Evolutionary conservation across 2,329 filamentous ascomycete species (phyloP).

Genomic region (Colletotrichum gloeosporioides): DNA sequence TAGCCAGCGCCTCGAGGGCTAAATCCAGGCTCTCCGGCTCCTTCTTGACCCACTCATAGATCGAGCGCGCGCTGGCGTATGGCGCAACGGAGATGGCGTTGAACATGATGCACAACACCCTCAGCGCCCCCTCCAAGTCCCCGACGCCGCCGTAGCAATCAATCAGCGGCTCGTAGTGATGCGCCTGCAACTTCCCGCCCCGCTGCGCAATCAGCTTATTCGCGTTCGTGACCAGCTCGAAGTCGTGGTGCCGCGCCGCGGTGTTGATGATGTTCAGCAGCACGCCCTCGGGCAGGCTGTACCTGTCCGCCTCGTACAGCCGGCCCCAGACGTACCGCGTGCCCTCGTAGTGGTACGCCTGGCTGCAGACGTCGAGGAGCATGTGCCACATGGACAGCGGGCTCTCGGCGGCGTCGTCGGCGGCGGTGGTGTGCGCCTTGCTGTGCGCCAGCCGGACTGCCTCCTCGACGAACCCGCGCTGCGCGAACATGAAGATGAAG

Average conservation of each 20-base stretch:
- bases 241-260: conserved; percentile 72
- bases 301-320: conserved; percentile 49
- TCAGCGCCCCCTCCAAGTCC: conserved; percentile 71
- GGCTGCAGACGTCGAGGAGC: conserved; percentile 77
- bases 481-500: conserved; percentile 75
- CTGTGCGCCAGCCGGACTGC: conserved; percentile 71
- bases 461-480: conserved; percentile 78
- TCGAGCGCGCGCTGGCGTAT: conserved; percentile 64
- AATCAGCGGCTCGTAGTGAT: conserved; percentile 83
- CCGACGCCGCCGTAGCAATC: conserved; percentile 68
- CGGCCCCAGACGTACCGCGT: conserved; percentile 74
- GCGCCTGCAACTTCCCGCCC: conserved; percentile 60
- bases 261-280: conserved; percentile 74
- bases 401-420: conserved; percentile 32
- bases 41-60: conserved; percentile 62
- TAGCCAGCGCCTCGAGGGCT: conserved; percentile 62
- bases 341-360: conserved; percentile 65
- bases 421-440: conserved; percentile 44
- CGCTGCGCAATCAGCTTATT: conserved; percentile 69
- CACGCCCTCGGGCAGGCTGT: conserved; percentile 69
- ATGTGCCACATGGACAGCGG: conserved; percentile 67
- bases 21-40: conserved; percentile 50
- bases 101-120: conserved; percentile 76
- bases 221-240: conserved; percentile 71
- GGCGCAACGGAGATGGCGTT: conserved; percentile 64